These are phyloP conservation scores for Puccinia novopanici DNA, from an alignment of 1,284 basidiomycete genomes.

Conservation along the genomic window DNA sequence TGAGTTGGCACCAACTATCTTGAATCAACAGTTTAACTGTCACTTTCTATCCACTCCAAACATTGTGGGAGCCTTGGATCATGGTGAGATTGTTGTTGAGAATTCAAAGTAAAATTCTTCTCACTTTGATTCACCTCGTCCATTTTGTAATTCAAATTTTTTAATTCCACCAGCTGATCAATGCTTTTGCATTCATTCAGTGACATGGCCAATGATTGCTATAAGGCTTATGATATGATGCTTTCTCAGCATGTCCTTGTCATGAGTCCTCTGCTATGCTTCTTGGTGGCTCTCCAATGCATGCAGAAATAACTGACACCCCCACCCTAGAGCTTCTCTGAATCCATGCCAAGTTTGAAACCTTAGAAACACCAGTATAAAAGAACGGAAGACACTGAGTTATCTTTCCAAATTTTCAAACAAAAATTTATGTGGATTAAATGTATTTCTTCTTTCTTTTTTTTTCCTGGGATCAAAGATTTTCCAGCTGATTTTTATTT, in stretches of 20 bases:
- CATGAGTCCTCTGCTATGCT: neutral
- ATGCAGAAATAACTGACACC: constrained; percentile 27
- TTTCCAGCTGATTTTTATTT: neutral
- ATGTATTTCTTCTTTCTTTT: neutral
- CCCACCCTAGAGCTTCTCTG: constrained; percentile 1
- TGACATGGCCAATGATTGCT: neutral
- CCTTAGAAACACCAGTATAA: neutral
- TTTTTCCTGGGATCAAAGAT: neutral
- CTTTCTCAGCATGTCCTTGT: constrained; percentile 8
- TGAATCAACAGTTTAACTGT: constrained; percentile 22
- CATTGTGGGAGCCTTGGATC: neutral
- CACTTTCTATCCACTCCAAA: constrained; percentile 7
- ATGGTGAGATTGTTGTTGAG: constrained; percentile 6
- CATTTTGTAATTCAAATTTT: no score
- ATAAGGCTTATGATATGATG: constrained; percentile 8
- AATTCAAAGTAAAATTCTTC: neutral
- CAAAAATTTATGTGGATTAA: neutral
- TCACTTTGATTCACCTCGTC: neutral
- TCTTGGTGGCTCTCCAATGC: constrained; percentile 14
- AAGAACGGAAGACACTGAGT: neutral
- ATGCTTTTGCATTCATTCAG: constrained; percentile 1
- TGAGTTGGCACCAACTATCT: neutral
- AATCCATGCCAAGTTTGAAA: constrained; percentile 4
- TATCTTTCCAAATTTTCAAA: neutral
- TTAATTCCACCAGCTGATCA: no score